Percentiles rank a stretch among this genome's conserved stretches.
phyloP scores from a whole-genome alignment of 192 early-diverging fungal genomes.

The Entomortierella lignicola region DNA sequence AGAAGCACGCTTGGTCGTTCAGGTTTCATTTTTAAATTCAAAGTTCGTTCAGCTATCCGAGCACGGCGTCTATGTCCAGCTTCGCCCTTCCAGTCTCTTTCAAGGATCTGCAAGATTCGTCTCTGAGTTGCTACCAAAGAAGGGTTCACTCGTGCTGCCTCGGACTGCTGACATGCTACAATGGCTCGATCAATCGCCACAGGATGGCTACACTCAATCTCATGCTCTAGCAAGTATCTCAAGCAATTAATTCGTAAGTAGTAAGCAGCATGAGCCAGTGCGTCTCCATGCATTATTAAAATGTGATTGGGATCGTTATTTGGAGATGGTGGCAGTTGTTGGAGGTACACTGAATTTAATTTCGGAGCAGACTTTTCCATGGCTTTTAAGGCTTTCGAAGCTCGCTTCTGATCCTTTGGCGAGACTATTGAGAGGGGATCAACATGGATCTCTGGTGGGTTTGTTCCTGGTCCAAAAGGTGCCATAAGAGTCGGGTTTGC shows the following conservation, averaged over 20 bases:
- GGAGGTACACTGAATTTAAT: neutral
- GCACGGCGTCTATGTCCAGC: constrained; percentile 12
- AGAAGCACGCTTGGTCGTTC: constrained; percentile 18
- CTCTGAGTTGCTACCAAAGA: constrained; percentile 11
- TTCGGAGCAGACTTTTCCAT: neutral
- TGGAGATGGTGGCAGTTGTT: neutral
- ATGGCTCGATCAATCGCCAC: constrained; percentile 35
- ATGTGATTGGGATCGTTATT: constrained; percentile 44
- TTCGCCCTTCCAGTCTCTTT: constrained; percentile 30
- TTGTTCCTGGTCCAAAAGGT: constrained; percentile 48
- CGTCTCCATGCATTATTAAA: constrained; percentile 38
- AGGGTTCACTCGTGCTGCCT: constrained; percentile 37
- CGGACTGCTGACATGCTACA: constrained; percentile 36
- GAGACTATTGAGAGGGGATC: constrained; percentile 9
- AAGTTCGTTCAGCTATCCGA: constrained; percentile 28
- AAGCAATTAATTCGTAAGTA: constrained; percentile 30
- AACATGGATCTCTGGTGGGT: constrained; percentile 32
- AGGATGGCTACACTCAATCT: constrained; percentile 49
- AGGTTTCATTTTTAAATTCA: constrained; percentile 38
- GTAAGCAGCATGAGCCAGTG: constrained; percentile 39
- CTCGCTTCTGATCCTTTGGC: constrained; percentile 9
- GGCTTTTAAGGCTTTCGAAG: constrained; percentile 10
- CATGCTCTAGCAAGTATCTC: constrained; percentile 38
- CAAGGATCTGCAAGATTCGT: constrained; percentile 26
- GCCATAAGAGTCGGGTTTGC: constrained; percentile 39